phyloP scores from a whole-genome alignment of 1,284 basidiomycete species.

The Fomes fomentarius region DNA sequence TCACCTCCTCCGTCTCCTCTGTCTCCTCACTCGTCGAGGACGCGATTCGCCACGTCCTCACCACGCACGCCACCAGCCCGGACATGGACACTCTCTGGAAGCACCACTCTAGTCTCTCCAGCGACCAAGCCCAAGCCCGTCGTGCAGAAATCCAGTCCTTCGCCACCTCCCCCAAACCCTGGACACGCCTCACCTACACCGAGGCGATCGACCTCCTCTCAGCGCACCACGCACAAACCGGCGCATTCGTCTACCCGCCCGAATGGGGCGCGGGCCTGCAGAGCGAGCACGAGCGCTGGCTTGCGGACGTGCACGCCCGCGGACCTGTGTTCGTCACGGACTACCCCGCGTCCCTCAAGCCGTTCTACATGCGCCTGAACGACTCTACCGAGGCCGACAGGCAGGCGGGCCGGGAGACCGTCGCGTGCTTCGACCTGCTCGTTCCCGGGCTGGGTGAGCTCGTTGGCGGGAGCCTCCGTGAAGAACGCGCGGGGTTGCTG shows the following conservation, averaged over 20 bases:
- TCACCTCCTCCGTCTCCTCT: conserved; percentile 50
- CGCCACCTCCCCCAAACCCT: conserved; percentile 41
- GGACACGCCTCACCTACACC: conserved; percentile 83
- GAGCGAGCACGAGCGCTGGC: conserved; percentile 92
- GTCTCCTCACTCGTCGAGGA: conserved; percentile 78
- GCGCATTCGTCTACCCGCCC: conserved; percentile 60
- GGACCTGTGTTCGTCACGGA: conserved; percentile 92
- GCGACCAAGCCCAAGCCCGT: conserved; percentile 7
- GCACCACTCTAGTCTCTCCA: conserved; percentile 9
- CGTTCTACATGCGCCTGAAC: conserved; percentile 94
- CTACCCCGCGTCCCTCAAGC: conserved; percentile 85
- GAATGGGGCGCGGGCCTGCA: conserved; percentile 75
- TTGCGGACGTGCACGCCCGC: conserved; percentile 67
- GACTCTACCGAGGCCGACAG: conserved; percentile 14
- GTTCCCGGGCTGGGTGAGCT: conserved; percentile 91
- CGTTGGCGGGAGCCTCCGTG: conserved; percentile 89
- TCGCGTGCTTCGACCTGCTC: conserved; percentile 94
- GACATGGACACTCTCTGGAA: conserved; percentile 14
- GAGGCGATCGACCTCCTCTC: conserved; percentile 72
- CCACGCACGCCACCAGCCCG: conserved; percentile 13
- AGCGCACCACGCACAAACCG: conserved; percentile 35
- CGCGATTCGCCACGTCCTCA: conserved; percentile 49
- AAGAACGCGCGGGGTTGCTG: conserved; percentile 74
- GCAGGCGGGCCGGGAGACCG: conserved; percentile 50
- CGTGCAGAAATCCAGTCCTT: conserved; percentile 38